phyloP scores from a whole-genome alignment of 1,284 basidiomycete species.

The Trichosporon asahii region DNA sequence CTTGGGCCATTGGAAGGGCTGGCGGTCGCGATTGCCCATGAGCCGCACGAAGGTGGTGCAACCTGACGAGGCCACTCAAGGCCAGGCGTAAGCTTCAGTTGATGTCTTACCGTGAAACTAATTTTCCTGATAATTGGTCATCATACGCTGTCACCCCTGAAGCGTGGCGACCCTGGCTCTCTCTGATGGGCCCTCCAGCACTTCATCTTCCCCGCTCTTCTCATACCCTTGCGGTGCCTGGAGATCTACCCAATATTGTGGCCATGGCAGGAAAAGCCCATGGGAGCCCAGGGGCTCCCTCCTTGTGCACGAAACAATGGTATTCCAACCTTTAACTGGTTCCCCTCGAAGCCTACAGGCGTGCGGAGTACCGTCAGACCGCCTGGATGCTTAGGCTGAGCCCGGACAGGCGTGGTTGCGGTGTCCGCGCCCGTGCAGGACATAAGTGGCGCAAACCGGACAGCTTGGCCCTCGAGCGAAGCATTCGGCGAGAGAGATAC shows the following conservation, averaged over 20 bases:
- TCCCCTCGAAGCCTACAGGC: no score
- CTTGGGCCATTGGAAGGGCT: neutral
- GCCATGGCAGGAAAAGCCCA: no score
- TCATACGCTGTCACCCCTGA: neutral
- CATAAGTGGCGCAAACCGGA: no score
- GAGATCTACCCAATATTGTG: neutral
- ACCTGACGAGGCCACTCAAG: neutral
- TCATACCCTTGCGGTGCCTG: neutral
- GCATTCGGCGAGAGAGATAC: neutral
- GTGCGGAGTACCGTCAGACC: no score
- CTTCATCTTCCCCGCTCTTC: neutral
- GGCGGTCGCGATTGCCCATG: neutral
- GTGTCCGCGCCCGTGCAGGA: neutral
- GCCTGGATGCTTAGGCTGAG: no score
- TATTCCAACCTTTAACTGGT: no score
- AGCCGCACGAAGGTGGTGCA: neutral
- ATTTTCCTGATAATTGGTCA: neutral
- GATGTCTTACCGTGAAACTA: neutral
- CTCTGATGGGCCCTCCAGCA: neutral
- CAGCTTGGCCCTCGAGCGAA: neutral
- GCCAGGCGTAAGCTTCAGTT: neutral
- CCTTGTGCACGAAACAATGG: no score
- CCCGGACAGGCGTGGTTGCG: no score
- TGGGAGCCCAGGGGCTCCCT: no score
- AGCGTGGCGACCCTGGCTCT: neutral